Conservation (phyloP, 2,329 filamentous ascomycete species). For the Aspergillus sp. region DNA sequence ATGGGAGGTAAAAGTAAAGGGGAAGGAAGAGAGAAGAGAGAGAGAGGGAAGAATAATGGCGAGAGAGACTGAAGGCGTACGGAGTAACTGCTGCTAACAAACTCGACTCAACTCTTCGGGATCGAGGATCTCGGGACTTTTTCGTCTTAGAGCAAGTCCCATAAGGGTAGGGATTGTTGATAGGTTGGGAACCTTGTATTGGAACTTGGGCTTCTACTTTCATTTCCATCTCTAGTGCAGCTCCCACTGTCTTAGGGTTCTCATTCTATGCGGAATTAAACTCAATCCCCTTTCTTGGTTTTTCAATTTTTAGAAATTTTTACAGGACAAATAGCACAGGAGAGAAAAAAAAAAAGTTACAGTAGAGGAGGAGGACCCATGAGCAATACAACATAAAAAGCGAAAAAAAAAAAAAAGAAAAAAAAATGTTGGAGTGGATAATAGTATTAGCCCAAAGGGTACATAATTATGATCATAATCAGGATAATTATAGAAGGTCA, state of each 20-base stretch:
- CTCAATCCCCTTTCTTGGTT: conserved; percentile 8
- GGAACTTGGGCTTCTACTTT: neutral
- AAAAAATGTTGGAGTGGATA: neutral
- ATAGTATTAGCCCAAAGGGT: neutral
- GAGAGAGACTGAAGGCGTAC: neutral
- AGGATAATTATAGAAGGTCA: conserved; percentile 8
- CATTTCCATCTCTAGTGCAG: neutral
- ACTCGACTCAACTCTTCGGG: conserved; percentile 12
- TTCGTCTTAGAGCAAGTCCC: conserved; percentile 1
- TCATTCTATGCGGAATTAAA: neutral
- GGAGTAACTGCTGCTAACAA: neutral
- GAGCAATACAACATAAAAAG: conserved; percentile 1
- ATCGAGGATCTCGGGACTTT: conserved; percentile 18
- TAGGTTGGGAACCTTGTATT: neutral
- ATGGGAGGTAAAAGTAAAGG: conserved; percentile 3
- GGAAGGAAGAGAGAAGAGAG: neutral
- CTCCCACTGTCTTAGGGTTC: neutral
- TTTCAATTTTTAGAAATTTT: conserved; percentile 3
- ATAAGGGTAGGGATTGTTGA: neutral
- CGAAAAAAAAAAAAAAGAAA: neutral
- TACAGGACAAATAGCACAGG: neutral
- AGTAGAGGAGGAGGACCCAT: neutral
- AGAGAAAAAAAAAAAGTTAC: neutral
- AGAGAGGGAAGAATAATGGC: neutral
- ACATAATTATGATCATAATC: conserved; percentile 2